A percentile compares a stretch with the other conserved stretches of the same genome.
Conservation (phyloP, 1,284 basidiomycete species). For the Takashimella tepidaria region DNA sequence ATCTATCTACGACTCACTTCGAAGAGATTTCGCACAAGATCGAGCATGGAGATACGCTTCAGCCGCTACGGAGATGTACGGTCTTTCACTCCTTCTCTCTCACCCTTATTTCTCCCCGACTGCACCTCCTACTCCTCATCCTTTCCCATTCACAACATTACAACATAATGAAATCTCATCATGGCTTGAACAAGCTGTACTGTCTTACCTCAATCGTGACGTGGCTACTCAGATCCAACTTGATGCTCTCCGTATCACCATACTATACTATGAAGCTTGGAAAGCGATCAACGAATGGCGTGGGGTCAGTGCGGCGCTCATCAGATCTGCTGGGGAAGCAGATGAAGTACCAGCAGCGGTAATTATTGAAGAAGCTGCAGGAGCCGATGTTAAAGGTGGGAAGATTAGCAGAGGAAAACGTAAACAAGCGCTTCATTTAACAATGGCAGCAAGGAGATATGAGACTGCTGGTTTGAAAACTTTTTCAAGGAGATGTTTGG, state of each 20-base stretch:
- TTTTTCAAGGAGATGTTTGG: slow-evolving; percentile 47
- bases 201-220: slow-evolving; percentile 29
- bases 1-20: slow-evolving; percentile 75
- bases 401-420: slow-evolving; percentile 34
- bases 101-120: slow-evolving; percentile 40
- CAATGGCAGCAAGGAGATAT: slow-evolving; percentile 52
- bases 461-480: slow-evolving; percentile 53
- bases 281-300: slow-evolving; percentile 43
- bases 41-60: slow-evolving; percentile 46
- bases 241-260: slow-evolving; percentile 45
- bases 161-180: slow-evolving; percentile 44
- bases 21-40: slow-evolving; percentile 59
- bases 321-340: slow-evolving; percentile 43
- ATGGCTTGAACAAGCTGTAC: slow-evolving; percentile 46
- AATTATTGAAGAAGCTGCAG: slow-evolving; percentile 53
- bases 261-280: slow-evolving; percentile 49
- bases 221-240: slow-evolving; percentile 38
- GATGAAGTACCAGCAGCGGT: slow-evolving; percentile 53
- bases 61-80: slow-evolving; percentile 49
- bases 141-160: slow-evolving; percentile 33
- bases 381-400: slow-evolving; percentile 44
- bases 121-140: slow-evolving; percentile 23
- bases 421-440: slow-evolving; percentile 50
- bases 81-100: slow-evolving; percentile 39
- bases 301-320: slow-evolving; percentile 36